phyloP scores from a whole-genome alignment of 768 basidiomycete species.

The Suillus placidus region DNA sequence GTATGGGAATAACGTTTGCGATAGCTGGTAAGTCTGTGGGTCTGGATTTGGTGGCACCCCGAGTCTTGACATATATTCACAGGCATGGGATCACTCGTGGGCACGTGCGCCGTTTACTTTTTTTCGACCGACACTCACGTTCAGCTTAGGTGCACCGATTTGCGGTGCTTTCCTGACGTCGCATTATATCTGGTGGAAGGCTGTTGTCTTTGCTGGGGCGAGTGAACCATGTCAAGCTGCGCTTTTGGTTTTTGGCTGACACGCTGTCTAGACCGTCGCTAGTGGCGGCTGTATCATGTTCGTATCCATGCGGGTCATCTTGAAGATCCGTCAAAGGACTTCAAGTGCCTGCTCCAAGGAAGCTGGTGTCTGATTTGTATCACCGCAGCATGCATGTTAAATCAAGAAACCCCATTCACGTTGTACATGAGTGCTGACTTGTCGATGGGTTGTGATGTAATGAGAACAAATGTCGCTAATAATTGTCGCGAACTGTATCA shows the following conservation, averaged over 20 bases:
- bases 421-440: background rate
- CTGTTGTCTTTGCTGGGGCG: conserved; percentile 54
- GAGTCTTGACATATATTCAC: background rate
- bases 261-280: background rate
- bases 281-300: background rate
- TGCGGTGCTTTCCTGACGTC: conserved; percentile 55
- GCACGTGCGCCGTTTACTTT: conserved; percentile 10
- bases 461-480: background rate
- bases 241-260: background rate
- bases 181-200: conserved; percentile 59
- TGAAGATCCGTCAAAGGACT: background rate
- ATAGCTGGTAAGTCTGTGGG: conserved; percentile 38
- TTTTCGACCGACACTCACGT: conserved; percentile 23
- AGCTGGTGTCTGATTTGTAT: background rate
- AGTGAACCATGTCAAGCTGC: background rate
- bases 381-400: background rate
- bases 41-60: conserved; percentile 1
- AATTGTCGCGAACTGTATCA: background rate
- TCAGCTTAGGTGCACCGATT: conserved; percentile 51
- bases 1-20: conserved; percentile 53
- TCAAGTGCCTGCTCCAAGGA: background rate
- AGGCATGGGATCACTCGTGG: conserved; percentile 32
- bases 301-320: background rate
- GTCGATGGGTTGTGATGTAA: background rate
- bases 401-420: background rate